Base-by-base conservation (phyloP, 2,329 filamentous ascomycete genomes). In the Hypoxylon sp. region DNA sequence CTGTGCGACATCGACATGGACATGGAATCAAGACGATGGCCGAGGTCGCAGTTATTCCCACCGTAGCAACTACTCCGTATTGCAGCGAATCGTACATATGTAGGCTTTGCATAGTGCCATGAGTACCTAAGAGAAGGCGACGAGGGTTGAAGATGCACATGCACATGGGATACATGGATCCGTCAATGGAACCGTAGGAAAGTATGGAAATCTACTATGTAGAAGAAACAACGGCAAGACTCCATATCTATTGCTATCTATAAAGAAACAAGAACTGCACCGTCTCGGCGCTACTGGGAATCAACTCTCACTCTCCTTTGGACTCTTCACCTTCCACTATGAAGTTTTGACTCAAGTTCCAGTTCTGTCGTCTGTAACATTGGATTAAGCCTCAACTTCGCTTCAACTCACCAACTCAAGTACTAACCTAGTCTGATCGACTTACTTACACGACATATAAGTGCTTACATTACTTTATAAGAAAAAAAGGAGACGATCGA, bases 21-120 rank as follows among this genome's bases (percentile, higher is more conserved):
- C 32, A 48, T 17, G 37, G 52, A 53, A 66, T 67, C 53, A 54
- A 57, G 56, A 41, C 56, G 64, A 60, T 54, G 53, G 54, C 57
- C 64, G 64, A 64, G 56, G 60, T 56, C 64, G 61, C 60, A 56
- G 50, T 19, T 37, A 17, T 51, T 52, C 11, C 46, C 28, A 17
- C 26, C 26, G 15, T 51, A 26, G 20, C n/a, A 47, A 61, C 30
- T 19, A 52, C 30, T 43, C 26, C 57, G 37, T 55, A 37, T 19
- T 41, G 37, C 37, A 50, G 32, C 20, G 34, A 39, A 8, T 6
- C 15, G 34, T 24, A 39, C 32, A 50, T 28, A 22, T 39, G 30
- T 11, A 24, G n/a, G 13, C 13, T 51, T 20, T 20, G n/a, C 7
- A 22, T 32, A 10, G 7, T 11, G 10, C n/a, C 24, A 24, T 5